These are phyloP conservation scores for Termitomyces sp. DNA, from an alignment of 768 basidiomycete species.

Conservation along the genomic window DNA sequence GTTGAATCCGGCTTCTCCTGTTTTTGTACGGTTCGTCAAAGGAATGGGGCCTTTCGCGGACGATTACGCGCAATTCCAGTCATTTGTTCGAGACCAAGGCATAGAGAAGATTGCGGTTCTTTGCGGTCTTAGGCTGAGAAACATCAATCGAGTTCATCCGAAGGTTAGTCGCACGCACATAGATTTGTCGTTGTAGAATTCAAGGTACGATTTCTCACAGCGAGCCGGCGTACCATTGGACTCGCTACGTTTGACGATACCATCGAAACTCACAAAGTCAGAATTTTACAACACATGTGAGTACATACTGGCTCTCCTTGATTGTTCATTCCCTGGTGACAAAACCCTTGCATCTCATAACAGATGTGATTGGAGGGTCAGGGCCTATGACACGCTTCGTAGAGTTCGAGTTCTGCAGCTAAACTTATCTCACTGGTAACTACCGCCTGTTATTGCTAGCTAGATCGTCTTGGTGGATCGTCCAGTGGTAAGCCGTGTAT, in stretches of 20 bases:
- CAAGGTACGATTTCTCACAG: conserved; percentile 8
- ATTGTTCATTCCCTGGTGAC: no score
- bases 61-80: conserved; percentile 21
- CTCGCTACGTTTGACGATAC: conserved; percentile 18
- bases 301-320: conserved; percentile 3
- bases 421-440: background rate
- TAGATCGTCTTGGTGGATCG: no score
- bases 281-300: conserved; percentile 29
- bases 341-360: background rate
- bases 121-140: conserved; percentile 19
- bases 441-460: no score
- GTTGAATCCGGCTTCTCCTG: background rate
- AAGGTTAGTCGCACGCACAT: conserved; percentile 17
- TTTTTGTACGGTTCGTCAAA: background rate
- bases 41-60: conserved; percentile 20
- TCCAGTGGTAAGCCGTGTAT: no score
- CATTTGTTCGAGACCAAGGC: conserved; percentile 20
- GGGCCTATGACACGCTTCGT: conserved; percentile 20
- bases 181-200: background rate
- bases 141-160: conserved; percentile 21
- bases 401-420: conserved; percentile 18
- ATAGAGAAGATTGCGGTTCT: conserved; percentile 13
- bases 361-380: conserved; percentile 21
- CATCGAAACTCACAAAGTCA: conserved; percentile 21
- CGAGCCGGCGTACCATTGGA: conserved; percentile 25